Evolutionary conservation across 345 rosid species (phyloP), one percentile per base, ranked within the genome.

Genomic region (Citrus medica): DNA sequence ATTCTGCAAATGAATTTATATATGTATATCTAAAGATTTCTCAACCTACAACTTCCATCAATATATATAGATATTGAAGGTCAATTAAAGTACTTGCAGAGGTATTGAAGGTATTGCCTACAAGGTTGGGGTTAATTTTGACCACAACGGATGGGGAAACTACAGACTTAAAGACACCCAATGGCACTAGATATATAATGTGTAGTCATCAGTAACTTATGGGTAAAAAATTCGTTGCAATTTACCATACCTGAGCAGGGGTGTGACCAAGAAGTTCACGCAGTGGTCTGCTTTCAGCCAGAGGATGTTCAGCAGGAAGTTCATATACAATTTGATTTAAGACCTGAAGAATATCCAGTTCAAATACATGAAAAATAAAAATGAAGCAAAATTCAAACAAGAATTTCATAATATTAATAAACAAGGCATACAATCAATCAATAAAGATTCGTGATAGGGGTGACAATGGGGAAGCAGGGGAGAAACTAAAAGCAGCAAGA

Each of bases 191-290:
- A 10, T 25, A 42, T 56, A 9, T 30, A 32, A 25, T 9, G 38
- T 28, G 59, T 32, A 13, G 55, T 32, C 25, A 65, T 9, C 38
- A 53, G 25, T 62, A 25, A 76, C 17, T 67, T 67, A 3, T n/a
- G 24, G 27, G 30, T 4, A 27, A 64, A 64, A 58, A 66, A 16
- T 67, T n/a, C 24, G 35, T 71, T 40, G 24, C 62, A 38, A 7
- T 30, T 40, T 17, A 67, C 63, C 73, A n/a, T 71, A 95, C 98
- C 92, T 95, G 98, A 79, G 85, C 86, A 76, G 95, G 95, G 19
- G 98, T 93, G 83, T 91, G 98, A 73, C 98, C 98, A 24, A 95
- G 93, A 86, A 93, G 92, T 84, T 95, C 97, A 4, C 78, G 91
- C 76, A 95, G 82, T 0, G 98, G 98, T 82, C 75, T 90, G 87